Evolutionary conservation across 768 basidiomycete genomes (phyloP).

Genomic region (Lactarius quietus): DNA sequence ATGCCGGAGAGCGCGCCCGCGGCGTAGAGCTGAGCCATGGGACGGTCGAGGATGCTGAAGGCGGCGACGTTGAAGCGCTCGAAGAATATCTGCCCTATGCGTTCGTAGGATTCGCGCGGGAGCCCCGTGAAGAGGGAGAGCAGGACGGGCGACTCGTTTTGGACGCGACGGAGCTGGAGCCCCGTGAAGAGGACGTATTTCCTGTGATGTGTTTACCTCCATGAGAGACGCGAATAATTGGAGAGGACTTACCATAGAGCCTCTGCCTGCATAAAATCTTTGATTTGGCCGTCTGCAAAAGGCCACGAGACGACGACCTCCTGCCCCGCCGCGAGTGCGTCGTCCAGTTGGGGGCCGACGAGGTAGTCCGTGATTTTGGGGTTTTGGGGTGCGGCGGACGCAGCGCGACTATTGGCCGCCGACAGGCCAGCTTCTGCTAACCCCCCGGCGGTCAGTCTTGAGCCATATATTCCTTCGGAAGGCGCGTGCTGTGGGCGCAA

Average conservation of each 20-base stretch:
- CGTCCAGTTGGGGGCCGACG: constrained; percentile 76
- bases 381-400: constrained; percentile 44
- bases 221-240: not conserved
- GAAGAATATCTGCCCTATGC: constrained; percentile 81
- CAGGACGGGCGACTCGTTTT: constrained; percentile 85
- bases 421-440: constrained; percentile 32
- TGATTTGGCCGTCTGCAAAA: constrained; percentile 66
- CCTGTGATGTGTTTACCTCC: constrained; percentile 43
- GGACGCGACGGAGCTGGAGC: constrained; percentile 72
- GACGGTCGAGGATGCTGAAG: constrained; percentile 75
- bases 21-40: constrained; percentile 81
- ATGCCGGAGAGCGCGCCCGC: constrained; percentile 67
- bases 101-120: constrained; percentile 64
- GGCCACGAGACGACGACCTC: constrained; percentile 80
- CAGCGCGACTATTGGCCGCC: constrained; percentile 47
- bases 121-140: constrained; percentile 66
- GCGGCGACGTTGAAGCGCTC: constrained; percentile 90
- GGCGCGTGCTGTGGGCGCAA: constrained; percentile 40
- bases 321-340: constrained; percentile 69
- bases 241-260: constrained; percentile 79
- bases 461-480: constrained; percentile 19
- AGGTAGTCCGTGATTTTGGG: constrained; percentile 74
- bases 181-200: constrained; percentile 77
- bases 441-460: constrained; percentile 36
- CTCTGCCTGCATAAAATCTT: constrained; percentile 82